A percentile compares a stretch with the other conserved stretches of the same genome.
Evolutionary conservation across 441 rosid species (phyloP).

Genomic region (Croton setiger): DNA sequence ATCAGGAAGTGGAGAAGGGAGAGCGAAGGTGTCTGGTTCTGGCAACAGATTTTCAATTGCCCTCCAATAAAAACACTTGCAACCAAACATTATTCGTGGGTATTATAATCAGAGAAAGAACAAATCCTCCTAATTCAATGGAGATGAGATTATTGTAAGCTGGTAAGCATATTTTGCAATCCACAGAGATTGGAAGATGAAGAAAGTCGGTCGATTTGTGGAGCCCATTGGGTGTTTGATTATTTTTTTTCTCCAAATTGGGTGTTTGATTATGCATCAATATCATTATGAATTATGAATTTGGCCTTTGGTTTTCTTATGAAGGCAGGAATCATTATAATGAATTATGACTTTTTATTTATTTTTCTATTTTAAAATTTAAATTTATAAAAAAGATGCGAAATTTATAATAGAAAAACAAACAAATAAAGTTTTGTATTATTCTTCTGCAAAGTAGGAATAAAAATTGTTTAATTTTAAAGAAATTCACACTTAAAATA

Average conservation of each 20-base stretch:
- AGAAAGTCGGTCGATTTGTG: neutral
- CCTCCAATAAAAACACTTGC: conserved; percentile 49
- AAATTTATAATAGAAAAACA: too few species aligned
- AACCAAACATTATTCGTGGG: conserved; percentile 35
- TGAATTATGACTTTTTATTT: too few species aligned
- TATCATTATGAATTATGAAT: neutral
- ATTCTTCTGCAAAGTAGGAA: too few species aligned
- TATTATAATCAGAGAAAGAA: neutral
- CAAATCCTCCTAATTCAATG: neutral
- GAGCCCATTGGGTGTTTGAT: neutral
- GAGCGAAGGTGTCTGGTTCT: conserved; percentile 45
- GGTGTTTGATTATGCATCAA: neutral
- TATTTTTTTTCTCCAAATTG: too few species aligned
- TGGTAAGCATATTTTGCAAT: neutral
- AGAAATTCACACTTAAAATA: too few species aligned
- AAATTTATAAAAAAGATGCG: too few species aligned
- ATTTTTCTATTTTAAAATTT: too few species aligned
- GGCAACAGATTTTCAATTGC: conserved; percentile 25
- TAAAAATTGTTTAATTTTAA: too few species aligned
- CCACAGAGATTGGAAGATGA: neutral
- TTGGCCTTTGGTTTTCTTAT: neutral
- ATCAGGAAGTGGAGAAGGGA: conserved; percentile 55
- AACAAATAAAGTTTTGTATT: too few species aligned
- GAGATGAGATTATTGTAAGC: too few species aligned
- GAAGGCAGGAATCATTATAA: too few species aligned